Conservation (phyloP, 495 filamentous ascomycete species). For the Neurospora tetraspora region DNA sequence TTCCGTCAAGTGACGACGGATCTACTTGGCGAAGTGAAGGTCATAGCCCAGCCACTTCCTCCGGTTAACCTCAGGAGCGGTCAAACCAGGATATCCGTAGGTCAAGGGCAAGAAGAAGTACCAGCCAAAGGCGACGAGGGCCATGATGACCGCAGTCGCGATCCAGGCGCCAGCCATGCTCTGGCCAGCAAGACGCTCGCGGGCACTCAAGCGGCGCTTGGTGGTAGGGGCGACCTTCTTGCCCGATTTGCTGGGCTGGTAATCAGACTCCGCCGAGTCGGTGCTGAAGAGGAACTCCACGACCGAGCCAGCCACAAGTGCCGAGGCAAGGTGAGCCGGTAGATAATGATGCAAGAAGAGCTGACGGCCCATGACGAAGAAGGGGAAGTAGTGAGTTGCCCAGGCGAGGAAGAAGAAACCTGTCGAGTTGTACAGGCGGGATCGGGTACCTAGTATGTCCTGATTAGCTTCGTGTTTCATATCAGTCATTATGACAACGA, state of each 20-base stretch:
- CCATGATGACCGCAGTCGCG: constrained; percentile 59
- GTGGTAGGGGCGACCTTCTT: constrained; percentile 35
- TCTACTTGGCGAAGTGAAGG: constrained; percentile 95
- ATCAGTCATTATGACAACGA: background rate
- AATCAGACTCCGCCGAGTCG: constrained; percentile 53
- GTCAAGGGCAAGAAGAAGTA: constrained; percentile 90
- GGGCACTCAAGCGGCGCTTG: constrained; percentile 54
- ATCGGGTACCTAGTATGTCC: constrained; percentile 58
- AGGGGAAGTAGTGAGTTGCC: constrained; percentile 95
- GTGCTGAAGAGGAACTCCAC: constrained; percentile 94
- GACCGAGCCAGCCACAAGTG: constrained; percentile 90
- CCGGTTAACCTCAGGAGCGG: constrained; percentile 64
- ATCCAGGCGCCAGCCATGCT: constrained; percentile 71
- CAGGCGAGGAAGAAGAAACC: constrained; percentile 98
- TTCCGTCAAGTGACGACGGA: background rate
- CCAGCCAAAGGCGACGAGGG: constrained; percentile 65
- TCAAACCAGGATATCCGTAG: constrained; percentile 89
- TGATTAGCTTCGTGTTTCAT: constrained; percentile 11
- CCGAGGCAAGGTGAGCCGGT: constrained; percentile 84
- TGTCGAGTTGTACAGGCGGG: constrained; percentile 92
- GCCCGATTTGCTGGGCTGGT: constrained; percentile 39
- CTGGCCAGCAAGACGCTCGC: constrained; percentile 71
- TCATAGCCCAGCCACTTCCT: constrained; percentile 97
- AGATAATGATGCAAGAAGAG: constrained; percentile 97
- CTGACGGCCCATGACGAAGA: constrained; percentile 95